Evolutionary conservation across 257 asterid species (phyloP), one percentile per base, ranked within the genome.

Genomic region (Nicotiana undulata): DNA sequence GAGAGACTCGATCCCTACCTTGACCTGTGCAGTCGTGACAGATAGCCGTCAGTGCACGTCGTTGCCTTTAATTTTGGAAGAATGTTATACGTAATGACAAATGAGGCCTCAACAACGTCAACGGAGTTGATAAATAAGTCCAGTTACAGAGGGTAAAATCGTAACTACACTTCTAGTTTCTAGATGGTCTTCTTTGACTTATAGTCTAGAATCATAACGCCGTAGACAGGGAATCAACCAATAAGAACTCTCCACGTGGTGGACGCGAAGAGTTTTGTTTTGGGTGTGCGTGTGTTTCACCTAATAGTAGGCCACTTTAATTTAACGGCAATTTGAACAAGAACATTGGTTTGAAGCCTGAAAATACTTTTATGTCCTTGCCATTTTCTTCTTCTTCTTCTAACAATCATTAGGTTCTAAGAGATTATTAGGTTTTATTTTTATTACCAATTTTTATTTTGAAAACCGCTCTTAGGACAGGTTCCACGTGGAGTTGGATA

Each of bases 121-220:
- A 15, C 18, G 18, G 58, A 52, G 8, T 52, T 24, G 10, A 1
- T 29, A 29, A 29, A 29, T 29, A 29, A 29, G 74, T 58, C 60
- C 10, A 29, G 74, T 9, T 34, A 60, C 12, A 4, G 12, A 1
- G 63, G 81, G 34, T 16, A 61, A 59, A 44, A 37, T 9, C 0
- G 46, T 0, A 34, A 31, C 44, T 5, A 52, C 18, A 15, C 8
- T 15, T 1, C 15, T 52, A 52, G 8, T 52, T 18, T 24, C 52
- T 4, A 55, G 81, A 55, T 2, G 26, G 61, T 55, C 24, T 18
- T 55, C 61, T 6, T 66, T 20, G 70, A 9, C 67, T 22, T 82
- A 72, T 55, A 76, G 84, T 82, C 78, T 55, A 76, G 84, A 81
- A 74, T 49, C 28, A 28, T 1, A 75, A 60, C 4, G 46, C 5